Evolutionary conservation across 2,329 filamentous ascomycete genomes (phyloP), one percentile per base, ranked within the genome.

Genomic region (Aureobasidium sp.): DNA sequence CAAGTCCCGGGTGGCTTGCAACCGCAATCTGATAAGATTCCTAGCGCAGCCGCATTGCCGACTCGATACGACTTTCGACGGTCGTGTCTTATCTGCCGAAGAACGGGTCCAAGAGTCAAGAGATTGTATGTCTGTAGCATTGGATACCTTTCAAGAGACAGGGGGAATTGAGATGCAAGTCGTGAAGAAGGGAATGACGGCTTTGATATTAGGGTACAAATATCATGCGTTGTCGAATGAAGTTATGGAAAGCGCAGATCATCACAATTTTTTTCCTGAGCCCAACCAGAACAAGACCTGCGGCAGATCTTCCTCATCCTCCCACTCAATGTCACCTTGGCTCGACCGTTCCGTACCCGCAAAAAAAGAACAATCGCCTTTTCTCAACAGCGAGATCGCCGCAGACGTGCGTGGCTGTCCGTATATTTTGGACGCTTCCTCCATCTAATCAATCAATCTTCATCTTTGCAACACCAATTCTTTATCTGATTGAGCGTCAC

Each of bases 371-470:
- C 10, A 7, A 19, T 38, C 21, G 44, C 30, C n/a, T 25, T 5
- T 29, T 22, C 27, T 34, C 17, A 25, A 47, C 14, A 10, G 25
- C 25, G 42, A 8, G 42, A 47, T 47, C n/a, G 24, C 29, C 29
- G 42, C 42, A 47, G 42, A 47, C 42, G 30, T 17, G 12, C 10
- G 17, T 24, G n/a, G n/a, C 12, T 6, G 3, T 35, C 7, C 16
- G 32, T 35, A 35, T 35, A 47, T 16, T 8, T 47, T 25, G 14
- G 21, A 3, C 7, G 25, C 7, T 14, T n/a, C 47, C 29, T 29
- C 47, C 47, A 53, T 42, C 42, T 47, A 38, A 37, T 49, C 45
- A 38, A 37, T 49, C 45, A 37, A 37, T 38, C 45, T 38, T 21
- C 32, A 29, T 38, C 22, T 49, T 6, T 24, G 4, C 38, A 19